Evolutionary conservation across 139 green algal species (phyloP).

Genomic region (Penium margaritaceum): DNA sequence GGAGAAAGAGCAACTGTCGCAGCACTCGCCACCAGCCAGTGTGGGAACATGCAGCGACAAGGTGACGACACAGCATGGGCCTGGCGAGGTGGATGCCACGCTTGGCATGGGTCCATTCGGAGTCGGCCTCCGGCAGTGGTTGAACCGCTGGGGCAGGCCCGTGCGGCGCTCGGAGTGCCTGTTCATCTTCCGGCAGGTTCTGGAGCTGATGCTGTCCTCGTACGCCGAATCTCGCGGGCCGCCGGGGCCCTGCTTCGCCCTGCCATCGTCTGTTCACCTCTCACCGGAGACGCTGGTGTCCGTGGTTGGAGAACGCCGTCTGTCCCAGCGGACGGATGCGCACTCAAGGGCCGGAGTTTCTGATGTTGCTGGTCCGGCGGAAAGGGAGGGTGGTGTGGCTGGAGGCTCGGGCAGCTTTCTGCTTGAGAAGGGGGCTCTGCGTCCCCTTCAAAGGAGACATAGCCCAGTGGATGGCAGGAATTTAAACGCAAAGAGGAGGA

Average conservation of each 20-base stretch:
- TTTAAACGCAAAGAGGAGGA: not conserved
- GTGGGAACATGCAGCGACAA: not conserved
- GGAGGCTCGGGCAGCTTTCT: not conserved
- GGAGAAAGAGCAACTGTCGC: not conserved
- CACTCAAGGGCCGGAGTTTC: not conserved
- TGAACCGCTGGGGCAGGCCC: constrained; percentile 2
- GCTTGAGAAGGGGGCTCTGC: not conserved
- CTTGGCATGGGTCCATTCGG: not conserved
- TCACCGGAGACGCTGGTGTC: no score
- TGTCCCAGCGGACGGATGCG: no score
- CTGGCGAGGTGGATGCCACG: not conserved
- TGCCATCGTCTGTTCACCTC: no score
- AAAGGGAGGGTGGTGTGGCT: not conserved
- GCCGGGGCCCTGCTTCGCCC: constrained; percentile 10
- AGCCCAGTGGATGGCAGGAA: not conserved
- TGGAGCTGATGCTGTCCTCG: constrained; percentile 23
- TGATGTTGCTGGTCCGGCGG: not conserved
- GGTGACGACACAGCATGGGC: not conserved
- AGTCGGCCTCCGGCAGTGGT: constrained; percentile 34
- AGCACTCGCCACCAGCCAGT: not conserved
- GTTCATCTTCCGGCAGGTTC: constrained; percentile 37
- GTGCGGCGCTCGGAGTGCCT: constrained; percentile 29
- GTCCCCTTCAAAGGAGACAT: not conserved
- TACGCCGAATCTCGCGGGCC: constrained; percentile 3
- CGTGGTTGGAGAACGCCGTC: no score